Base-by-base conservation (phyloP, 2,329 filamentous ascomycete species). In the Pseudocercospora fuligena region DNA sequence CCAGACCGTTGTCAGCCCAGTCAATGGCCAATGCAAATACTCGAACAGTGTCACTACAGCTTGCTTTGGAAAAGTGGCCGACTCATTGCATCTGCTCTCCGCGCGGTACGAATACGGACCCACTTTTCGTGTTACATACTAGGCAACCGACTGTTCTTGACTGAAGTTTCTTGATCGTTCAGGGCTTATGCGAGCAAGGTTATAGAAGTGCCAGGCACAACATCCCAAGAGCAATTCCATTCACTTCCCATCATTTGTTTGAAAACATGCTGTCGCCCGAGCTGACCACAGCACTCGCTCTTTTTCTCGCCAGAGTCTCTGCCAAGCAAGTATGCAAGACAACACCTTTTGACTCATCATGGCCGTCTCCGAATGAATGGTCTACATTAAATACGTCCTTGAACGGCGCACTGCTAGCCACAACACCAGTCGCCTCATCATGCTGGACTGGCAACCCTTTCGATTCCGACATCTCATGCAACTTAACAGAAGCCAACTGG, bases 381-480 rank as follows among this genome's bases (percentile, higher is more conserved):
- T 25, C 54, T 3, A 29, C 61, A 25, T 31, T 71, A 12, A 71
- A 71, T 57, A 14, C 36, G 5, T 66, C 63, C 14, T 61, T 69
- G 40, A 47, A 61, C 8, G 72, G 70, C 4, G n/a, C 46, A 1
- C 72, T 79, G 2, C 60, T 78, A 6, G 58, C 56, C 19, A 75
- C 75, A 0, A 36, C 63, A 3, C 76, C 76, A 0, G 71, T 73
- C 6, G 75, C 75, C 2, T 77, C 77, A 0, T 76, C 76, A 1
- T 79, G 77, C 66, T 80, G 74, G 58, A 29, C 70, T 2, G 72
- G 68, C 5, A 76, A 75, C 25, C 70, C 73, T 1, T 78, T 77
- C 40, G 21, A 61, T 1, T 77, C 77, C 4, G 4, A 70, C 0
- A 31, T 71, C 2, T 64, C 70, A 5, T 80, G 78, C 60, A 68